A percentile compares a stretch with the other conserved stretches of the same genome.
phyloP scores from a whole-genome alignment of 23 red algal genomes.

The Gracilaria caudata region DNA sequence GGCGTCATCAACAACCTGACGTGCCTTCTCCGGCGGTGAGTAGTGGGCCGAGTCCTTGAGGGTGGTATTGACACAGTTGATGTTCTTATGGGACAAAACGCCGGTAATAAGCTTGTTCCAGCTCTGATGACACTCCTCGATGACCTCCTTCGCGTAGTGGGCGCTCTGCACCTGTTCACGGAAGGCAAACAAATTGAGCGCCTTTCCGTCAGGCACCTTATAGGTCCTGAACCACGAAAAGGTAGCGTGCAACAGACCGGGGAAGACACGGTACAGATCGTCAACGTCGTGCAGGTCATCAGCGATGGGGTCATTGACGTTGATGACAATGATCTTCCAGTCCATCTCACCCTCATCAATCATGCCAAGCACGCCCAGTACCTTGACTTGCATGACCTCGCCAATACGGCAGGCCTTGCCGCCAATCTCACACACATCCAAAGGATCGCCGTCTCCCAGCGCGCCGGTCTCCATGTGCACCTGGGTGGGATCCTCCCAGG shows the following conservation, averaged over 20 bases:
- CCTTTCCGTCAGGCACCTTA: constrained; percentile 96
- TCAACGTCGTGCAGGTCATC: constrained; percentile 86
- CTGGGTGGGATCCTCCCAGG: constrained; percentile 94
- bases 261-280: constrained; percentile 89
- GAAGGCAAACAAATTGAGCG: constrained; percentile 94
- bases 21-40: constrained; percentile 45
- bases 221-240: constrained; percentile 99
- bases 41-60: constrained; percentile 55
- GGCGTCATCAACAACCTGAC: constrained; percentile 57
- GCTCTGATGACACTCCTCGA: constrained; percentile 91
- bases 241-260: constrained; percentile 93
- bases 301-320: constrained; percentile 83
- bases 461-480: constrained; percentile 99
- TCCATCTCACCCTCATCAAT: constrained; percentile 99
- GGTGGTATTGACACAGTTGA: constrained; percentile 88
- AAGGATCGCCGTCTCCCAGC: constrained; percentile 95
- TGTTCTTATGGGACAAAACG: constrained; percentile 86
- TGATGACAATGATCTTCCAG: constrained; percentile 97
- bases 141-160: constrained; percentile 86
- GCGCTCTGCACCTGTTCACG: constrained; percentile 89
- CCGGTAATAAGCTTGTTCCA: constrained; percentile 91
- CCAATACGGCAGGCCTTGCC: constrained; percentile 74
- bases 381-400: constrained; percentile 96
- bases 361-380: constrained; percentile 98
- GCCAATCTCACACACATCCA: constrained; percentile 98